Base-by-base conservation (phyloP, 2,329 filamentous ascomycete species). In the Clonostachys solani region DNA sequence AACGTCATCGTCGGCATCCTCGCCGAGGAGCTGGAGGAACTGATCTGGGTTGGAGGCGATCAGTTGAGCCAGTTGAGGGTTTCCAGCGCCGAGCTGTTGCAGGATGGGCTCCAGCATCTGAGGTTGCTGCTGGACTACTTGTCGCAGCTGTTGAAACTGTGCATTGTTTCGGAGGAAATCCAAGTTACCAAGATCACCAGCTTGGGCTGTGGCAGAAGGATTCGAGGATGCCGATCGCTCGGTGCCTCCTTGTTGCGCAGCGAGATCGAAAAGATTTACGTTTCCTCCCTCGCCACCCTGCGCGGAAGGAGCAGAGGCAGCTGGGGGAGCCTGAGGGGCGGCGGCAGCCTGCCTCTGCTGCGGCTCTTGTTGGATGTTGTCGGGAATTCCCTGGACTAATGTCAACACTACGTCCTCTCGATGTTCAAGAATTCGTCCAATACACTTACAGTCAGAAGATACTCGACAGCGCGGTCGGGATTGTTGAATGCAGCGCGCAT, bases 51-150 rank as follows among this genome's bases (percentile, higher is more conserved):
- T 90, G 62, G 88, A 83, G 38, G 88, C 87, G 54, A 99, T 99
- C 63, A 96, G 78, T 65, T 92, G 86, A 8, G 94, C 94, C 47
- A 99, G 83, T 64, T 95, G 88, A 16, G 94, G 94, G 72, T 99
- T 99, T 23, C 92, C 92, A 18, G 90, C 87, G 35, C 90, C 92
- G 36, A 99, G 89, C 69, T 96, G 92, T 69, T 97, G 92, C 48
- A 99, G 77, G 56, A 99, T 97, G 7, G 94, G 92, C 74, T 99
- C 94, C 18, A 99, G 85, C 94, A 99, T 99, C 65, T 94, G 88
- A 16, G 94, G 94, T 66, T 97, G 89, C 67, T 96, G 92, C 71
- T 99, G 94, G 41, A 99, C 92, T 18, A 99, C 86, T 71, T 96
- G 92, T 53, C 94, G 87, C 50, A 99, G 81, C 71, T 99, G 94